Evolutionary conservation across 495 filamentous ascomycete species (phyloP).

Genomic region (Paragyromitra xinjiangensis): DNA sequence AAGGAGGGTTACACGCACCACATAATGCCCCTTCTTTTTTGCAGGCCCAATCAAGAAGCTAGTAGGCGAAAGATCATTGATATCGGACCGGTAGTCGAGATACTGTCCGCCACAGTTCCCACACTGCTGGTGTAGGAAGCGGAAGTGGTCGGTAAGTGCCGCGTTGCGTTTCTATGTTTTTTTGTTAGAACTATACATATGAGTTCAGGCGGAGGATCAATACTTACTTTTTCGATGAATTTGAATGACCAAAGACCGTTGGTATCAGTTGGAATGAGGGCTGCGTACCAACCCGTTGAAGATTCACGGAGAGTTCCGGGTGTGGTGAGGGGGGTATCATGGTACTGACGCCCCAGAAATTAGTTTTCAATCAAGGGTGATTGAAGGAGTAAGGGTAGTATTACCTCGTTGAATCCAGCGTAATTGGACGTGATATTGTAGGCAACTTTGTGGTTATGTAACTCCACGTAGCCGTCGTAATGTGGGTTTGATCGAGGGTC

Average conservation of each 20-base stretch:
- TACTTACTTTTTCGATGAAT: too few species aligned
- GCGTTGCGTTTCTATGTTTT: neutral
- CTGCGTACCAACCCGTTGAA: too few species aligned
- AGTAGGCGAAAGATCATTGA: neutral
- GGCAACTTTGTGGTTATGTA: neutral
- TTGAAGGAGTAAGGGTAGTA: too few species aligned
- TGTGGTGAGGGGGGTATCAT: too few species aligned
- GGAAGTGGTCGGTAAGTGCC: neutral
- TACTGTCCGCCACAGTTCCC: constrained; percentile 18
- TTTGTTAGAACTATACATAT: neutral
- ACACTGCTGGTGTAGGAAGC: constrained; percentile 15
- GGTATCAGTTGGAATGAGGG: too few species aligned
- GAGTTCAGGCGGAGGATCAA: too few species aligned
- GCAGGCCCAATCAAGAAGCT: constrained; percentile 16
- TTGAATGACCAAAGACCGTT: too few species aligned
- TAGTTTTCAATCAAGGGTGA: too few species aligned
- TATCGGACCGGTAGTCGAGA: neutral
- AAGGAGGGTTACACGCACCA: neutral
- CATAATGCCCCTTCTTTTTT: neutral
- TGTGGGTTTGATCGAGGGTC: neutral
- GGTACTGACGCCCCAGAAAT: too few species aligned
- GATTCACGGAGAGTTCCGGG: too few species aligned
- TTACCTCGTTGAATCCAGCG: too few species aligned
- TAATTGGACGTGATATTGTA: neutral
- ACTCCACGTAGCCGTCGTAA: constrained; percentile 16